Percentiles rank a stretch among this genome's conserved stretches.
Evolutionary conservation across 192 early-diverging fungal species (phyloP).

Genomic region (Coemansia sp.): DNA sequence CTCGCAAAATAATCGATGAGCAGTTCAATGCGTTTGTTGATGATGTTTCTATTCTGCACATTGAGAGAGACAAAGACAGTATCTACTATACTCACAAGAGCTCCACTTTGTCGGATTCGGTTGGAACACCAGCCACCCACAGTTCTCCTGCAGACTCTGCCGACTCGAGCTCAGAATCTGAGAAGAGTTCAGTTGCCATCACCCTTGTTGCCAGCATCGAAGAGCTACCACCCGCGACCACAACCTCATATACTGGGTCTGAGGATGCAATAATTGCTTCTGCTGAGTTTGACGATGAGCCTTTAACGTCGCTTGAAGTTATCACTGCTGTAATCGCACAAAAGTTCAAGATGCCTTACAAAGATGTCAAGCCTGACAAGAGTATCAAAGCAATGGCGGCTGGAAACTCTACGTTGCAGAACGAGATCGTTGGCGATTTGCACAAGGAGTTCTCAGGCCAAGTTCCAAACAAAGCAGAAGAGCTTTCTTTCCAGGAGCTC

Average conservation of each 20-base stretch:
- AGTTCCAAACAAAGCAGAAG: conserved; percentile 87
- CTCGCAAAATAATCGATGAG: neutral
- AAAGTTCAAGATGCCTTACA: conserved; percentile 82
- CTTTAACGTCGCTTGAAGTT: conserved; percentile 74
- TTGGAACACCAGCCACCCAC: neutral
- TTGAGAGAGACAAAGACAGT: conserved; percentile 14
- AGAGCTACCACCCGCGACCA: neutral
- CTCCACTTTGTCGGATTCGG: neutral
- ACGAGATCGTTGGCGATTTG: conserved; percentile 94
- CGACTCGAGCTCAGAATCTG: conserved; percentile 42
- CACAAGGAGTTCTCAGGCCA: conserved; percentile 75
- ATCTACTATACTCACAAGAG: conserved; percentile 10
- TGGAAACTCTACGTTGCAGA: conserved; percentile 95
- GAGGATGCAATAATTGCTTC: neutral
- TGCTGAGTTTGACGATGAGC: conserved; percentile 60
- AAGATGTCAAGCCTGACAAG: conserved; percentile 67
- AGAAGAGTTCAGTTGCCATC: neutral
- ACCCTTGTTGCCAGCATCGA: neutral
- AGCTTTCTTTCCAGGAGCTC: conserved; percentile 77
- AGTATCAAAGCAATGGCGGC: conserved; percentile 79
- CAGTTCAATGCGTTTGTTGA: neutral
- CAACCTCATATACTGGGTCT: neutral
- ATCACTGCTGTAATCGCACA: conserved; percentile 79
- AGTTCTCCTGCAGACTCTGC: neutral
- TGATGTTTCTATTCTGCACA: conserved; percentile 11